Evolutionary conservation across 140 eudicot species (phyloP).

Genomic region (Erigeron philadelphicus): DNA sequence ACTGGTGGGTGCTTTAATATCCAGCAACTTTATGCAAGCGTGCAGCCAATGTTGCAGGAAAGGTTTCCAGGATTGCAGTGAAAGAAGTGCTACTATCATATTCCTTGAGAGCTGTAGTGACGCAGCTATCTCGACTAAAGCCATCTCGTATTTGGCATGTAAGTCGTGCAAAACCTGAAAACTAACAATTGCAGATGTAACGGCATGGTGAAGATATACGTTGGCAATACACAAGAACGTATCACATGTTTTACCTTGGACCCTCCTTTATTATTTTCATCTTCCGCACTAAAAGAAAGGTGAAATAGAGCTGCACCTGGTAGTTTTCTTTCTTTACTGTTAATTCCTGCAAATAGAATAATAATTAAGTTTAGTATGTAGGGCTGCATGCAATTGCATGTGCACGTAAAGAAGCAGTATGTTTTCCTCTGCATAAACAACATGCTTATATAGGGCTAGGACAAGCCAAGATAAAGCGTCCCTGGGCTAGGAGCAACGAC

Average conservation of each 20-base stretch:
- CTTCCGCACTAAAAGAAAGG: conserved; percentile 43
- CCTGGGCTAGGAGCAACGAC: too few relatives aligned
- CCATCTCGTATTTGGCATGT: conserved; percentile 53
- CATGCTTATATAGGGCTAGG: conserved; percentile 5
- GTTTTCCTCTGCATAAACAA: conserved; percentile 11
- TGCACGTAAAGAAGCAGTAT: conserved; percentile 2
- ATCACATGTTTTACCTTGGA: conserved; percentile 51
- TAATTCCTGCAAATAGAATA: conserved; percentile 47
- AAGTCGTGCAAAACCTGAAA: conserved; percentile 53
- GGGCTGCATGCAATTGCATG: conserved; percentile 6
- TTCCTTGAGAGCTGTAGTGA: conserved; percentile 83
- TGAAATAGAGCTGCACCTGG: conserved; percentile 92
- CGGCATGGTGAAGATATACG: conserved; percentile 20
- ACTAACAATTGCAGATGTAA: conserved; percentile 24
- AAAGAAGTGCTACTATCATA: conserved; percentile 58
- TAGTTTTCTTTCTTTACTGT: conserved; percentile 43
- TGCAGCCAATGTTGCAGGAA: conserved; percentile 75
- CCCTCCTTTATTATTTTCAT: conserved; percentile 34
- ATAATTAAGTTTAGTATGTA: conserved; percentile 20
- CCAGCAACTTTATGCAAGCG: conserved; percentile 40
- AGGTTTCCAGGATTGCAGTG: conserved; percentile 93
- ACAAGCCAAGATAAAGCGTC: neutral
- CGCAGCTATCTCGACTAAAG: conserved; percentile 54
- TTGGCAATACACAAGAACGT: neutral
- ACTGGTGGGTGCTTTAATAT: conserved; percentile 41